Conservation (phyloP, 805 yeast genomes). For the Candida succiphila region DNA sequence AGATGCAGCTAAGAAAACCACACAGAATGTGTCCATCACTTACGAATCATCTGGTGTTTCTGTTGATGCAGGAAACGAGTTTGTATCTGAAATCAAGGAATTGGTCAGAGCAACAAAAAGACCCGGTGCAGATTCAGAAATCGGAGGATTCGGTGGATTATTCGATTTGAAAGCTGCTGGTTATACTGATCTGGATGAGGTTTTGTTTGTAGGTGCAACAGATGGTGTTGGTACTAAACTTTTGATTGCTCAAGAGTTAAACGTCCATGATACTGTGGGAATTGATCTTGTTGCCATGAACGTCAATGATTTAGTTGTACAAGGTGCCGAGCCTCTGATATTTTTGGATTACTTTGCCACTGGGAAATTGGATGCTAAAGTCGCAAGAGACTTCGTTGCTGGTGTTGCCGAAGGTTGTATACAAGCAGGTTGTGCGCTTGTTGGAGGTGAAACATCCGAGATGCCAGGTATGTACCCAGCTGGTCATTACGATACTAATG, state of each 20-base stretch:
- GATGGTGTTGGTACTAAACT: constrained; percentile 99
- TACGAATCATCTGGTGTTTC: constrained; percentile 97
- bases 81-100: constrained; percentile 84
- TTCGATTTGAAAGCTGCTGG: constrained; percentile 89
- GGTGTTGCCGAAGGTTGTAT: constrained; percentile 98
- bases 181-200: constrained; percentile 57
- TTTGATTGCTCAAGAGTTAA: constrained; percentile 83
- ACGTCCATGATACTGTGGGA: constrained; percentile 95
- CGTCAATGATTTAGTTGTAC: constrained; percentile 94
- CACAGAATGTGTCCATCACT: constrained; percentile 43
- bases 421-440: constrained; percentile 91
- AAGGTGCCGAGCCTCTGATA: constrained; percentile 96
- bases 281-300: constrained; percentile 98
- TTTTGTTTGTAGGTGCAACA: constrained; percentile 92
- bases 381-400: constrained; percentile 80
- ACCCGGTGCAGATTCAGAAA: constrained; percentile 94
- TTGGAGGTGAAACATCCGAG: constrained; percentile 98
- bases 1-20: constrained; percentile 22
- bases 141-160: constrained; percentile 98
- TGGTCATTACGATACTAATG: constrained; percentile 96
- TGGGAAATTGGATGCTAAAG: constrained; percentile 74
- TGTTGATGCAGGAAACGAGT: constrained; percentile 86
- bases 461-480: constrained; percentile 98
- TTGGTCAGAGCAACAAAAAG: constrained; percentile 89
- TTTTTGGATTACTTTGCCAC: constrained; percentile 96